Conservation (phyloP, 208 protist species). For the Trypanosoma rangeli region DNA sequence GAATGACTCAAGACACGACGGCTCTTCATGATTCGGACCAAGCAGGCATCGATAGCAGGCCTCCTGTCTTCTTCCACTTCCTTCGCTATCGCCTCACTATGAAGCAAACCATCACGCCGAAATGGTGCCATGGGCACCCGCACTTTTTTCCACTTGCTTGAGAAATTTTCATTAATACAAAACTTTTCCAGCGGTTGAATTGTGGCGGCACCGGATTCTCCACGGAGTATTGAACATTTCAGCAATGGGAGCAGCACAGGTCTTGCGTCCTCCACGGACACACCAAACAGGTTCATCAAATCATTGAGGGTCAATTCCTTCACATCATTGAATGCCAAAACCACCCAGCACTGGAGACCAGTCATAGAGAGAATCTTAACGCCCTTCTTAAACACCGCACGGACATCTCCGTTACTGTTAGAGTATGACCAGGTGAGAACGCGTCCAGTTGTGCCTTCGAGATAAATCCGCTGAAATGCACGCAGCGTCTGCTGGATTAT, state of each 20-base stretch:
- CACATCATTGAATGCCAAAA: slow-evolving; percentile 74
- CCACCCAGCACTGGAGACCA: slow-evolving; percentile 65
- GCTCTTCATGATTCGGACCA: slow-evolving; percentile 89
- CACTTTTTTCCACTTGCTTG: slow-evolving; percentile 51
- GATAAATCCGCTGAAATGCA: slow-evolving; percentile 55
- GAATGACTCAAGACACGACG: slow-evolving; percentile 62
- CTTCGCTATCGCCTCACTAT: slow-evolving; percentile 44
- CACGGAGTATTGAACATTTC: slow-evolving; percentile 40
- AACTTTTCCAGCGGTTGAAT: slow-evolving; percentile 44
- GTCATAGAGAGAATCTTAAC: slow-evolving; percentile 52
- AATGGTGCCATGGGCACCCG: slow-evolving; percentile 43
- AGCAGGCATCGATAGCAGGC: slow-evolving; percentile 74
- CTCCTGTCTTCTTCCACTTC: slow-evolving; percentile 73
- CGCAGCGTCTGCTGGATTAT: slow-evolving; percentile 33
- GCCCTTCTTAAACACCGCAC: slow-evolving; percentile 51
- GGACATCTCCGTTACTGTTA: slow-evolving; percentile 66
- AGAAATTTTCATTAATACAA: slow-evolving; percentile 65
- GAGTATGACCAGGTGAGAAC: slow-evolving; percentile 84
- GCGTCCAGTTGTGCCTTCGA: slow-evolving; percentile 54
- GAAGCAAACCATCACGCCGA: slow-evolving; percentile 37
- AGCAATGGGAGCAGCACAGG: slow-evolving; percentile 45
- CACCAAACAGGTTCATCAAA: slow-evolving; percentile 26
- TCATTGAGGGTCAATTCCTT: slow-evolving; percentile 34
- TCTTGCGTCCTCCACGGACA: slow-evolving; percentile 45
- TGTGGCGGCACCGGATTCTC: slow-evolving; percentile 9